These are phyloP conservation scores for Petunia secreta DNA, from an alignment of 257 asterid species.

Conservation along the genomic window DNA sequence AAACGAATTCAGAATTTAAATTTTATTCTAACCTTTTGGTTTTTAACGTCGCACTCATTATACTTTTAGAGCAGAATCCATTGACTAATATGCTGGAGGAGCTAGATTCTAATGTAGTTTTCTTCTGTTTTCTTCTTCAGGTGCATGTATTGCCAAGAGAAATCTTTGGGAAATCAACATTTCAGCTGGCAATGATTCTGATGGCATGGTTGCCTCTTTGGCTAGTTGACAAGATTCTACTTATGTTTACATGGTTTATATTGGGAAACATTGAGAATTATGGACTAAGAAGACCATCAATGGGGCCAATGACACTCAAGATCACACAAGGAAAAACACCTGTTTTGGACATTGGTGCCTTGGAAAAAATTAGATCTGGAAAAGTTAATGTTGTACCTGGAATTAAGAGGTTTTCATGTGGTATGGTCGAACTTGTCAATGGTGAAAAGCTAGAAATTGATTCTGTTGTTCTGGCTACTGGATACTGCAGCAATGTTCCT, in stretches of 20 bases:
- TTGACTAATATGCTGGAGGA: not conserved
- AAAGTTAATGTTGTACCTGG: slow-evolving; percentile 65
- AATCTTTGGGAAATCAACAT: slow-evolving; percentile 71
- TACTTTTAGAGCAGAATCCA: not conserved
- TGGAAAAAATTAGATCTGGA: slow-evolving; percentile 62
- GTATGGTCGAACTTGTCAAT: slow-evolving; percentile 51
- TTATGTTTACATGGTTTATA: slow-evolving; percentile 67
- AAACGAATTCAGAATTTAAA: not conserved
- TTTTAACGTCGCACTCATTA: not conserved
- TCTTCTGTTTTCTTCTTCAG: slow-evolving; percentile 40
- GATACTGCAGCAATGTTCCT: slow-evolving; percentile 92
- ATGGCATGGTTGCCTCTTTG: slow-evolving; percentile 79
- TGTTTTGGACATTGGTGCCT: slow-evolving; percentile 79
- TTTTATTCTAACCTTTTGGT: not conserved
- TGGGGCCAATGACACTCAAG: slow-evolving; percentile 76
- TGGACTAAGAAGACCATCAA: slow-evolving; percentile 64
- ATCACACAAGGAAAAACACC: slow-evolving; percentile 78
- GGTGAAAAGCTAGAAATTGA: slow-evolving; percentile 62
- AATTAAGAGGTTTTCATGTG: slow-evolving; percentile 54
- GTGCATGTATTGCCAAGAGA: slow-evolving; percentile 89
- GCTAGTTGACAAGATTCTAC: slow-evolving; percentile 74
- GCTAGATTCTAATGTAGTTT: slow-evolving; percentile 26
- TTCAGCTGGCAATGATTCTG: slow-evolving; percentile 67
- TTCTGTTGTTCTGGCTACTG: slow-evolving; percentile 81
- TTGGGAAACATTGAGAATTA: slow-evolving; percentile 68